Evolutionary conservation across 208 protist genomes (phyloP).

Genomic region (Lotmaria passim): DNA sequence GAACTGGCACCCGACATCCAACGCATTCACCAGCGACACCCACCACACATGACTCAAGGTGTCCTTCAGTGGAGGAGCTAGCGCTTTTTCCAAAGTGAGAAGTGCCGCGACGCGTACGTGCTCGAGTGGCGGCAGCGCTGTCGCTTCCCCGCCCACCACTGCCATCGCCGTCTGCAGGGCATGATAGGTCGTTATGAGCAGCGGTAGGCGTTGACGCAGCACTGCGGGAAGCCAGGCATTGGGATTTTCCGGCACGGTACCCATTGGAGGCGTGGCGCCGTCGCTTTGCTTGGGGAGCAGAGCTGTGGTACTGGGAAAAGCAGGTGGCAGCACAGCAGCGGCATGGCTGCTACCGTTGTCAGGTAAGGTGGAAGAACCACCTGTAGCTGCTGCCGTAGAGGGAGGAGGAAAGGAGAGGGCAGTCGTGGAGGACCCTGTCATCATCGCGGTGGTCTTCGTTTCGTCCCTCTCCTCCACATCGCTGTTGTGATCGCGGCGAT

Average conservation of each 20-base stretch:
- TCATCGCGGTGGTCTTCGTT: background rate
- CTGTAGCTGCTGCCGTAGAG: background rate
- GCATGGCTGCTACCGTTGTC: no score
- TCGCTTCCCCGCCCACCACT: conserved; percentile 30
- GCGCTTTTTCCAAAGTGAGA: conserved; percentile 46
- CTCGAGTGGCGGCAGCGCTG: conserved; percentile 63
- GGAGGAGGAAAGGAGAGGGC: background rate
- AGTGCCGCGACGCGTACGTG: conserved; percentile 56
- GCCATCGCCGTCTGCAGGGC: conserved; percentile 48
- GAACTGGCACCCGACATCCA: conserved; percentile 86
- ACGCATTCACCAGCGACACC: conserved; percentile 61
- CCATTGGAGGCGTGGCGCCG: background rate
- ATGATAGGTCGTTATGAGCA: conserved; percentile 57
- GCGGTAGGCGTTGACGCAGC: conserved; percentile 45
- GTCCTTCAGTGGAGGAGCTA: conserved; percentile 47
- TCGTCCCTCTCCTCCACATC: background rate
- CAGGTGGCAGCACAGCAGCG: background rate
- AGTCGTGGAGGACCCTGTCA: no score
- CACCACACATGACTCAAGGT: conserved; percentile 46
- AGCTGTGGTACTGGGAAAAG: background rate
- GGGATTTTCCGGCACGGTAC: background rate
- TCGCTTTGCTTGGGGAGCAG: background rate
- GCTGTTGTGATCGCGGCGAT: conserved; percentile 13
- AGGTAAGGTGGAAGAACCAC: no score
- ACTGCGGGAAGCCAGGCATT: conserved; percentile 34